These are phyloP conservation scores for Vigna reflexopilosa DNA, from an alignment of 306 rosid species.

Conservation along the genomic window DNA sequence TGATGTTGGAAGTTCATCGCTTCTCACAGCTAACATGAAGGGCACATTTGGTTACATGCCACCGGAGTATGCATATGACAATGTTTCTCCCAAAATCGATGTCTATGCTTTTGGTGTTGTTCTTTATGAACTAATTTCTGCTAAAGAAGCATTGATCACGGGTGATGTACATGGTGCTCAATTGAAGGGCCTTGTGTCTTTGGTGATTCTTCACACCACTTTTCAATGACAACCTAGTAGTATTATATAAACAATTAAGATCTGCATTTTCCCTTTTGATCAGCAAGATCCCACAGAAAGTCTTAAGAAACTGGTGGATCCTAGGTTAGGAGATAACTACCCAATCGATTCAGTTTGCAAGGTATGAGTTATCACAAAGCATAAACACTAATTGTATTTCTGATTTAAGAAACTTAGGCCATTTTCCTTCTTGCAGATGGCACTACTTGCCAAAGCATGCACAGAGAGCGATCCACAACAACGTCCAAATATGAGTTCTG, in stretches of 20 bases:
- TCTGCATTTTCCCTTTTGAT: conserved; percentile 42
- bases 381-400: neutral
- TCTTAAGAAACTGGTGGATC: conserved; percentile 73
- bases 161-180: conserved; percentile 48
- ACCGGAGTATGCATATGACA: conserved; percentile 90
- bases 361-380: conserved; percentile 53
- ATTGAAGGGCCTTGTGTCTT: conserved; percentile 66
- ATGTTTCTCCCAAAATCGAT: conserved; percentile 82
- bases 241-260: neutral
- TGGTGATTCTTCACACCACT: conserved; percentile 59
- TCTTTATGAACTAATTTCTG: conserved; percentile 89
- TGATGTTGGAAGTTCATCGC: conserved; percentile 70
- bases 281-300: conserved; percentile 61
- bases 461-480: conserved; percentile 66
- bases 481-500: conserved; percentile 89
- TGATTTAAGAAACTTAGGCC: conserved; percentile 20
- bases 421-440: conserved; percentile 62
- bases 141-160: conserved; percentile 74
- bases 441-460: conserved; percentile 80
- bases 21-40: conserved; percentile 63
- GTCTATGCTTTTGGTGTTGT: conserved; percentile 95
- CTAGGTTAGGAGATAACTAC: conserved; percentile 77
- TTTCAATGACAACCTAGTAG: conserved; percentile 13
- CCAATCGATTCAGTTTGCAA: conserved; percentile 71
- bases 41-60: conserved; percentile 99